Percentiles rank a stretch among this genome's conserved stretches.
Evolutionary conservation across 2,329 filamentous ascomycete species (phyloP).

Genomic region (Fusarium praegraminearum): DNA sequence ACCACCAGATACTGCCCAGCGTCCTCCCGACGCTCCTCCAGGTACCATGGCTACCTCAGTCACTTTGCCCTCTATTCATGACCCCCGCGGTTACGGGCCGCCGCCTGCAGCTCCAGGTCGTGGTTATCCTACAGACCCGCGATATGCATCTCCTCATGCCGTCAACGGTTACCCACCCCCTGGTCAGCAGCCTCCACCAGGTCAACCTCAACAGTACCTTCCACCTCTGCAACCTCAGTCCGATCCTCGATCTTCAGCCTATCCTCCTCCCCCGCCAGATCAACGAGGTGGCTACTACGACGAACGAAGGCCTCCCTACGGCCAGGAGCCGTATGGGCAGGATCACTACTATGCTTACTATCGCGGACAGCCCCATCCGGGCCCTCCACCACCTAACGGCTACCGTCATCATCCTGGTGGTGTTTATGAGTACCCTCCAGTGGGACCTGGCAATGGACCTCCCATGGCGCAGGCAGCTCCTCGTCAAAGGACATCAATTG

Average conservation of each 20-base stretch:
- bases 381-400: slow-evolving; percentile 49
- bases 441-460: slow-evolving; percentile 51
- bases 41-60: slow-evolving; percentile 59
- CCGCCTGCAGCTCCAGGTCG: slow-evolving; percentile 50
- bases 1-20: slow-evolving; percentile 57
- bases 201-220: slow-evolving; percentile 51
- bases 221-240: slow-evolving; percentile 56
- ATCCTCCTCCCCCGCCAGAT: slow-evolving; percentile 56
- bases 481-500: slow-evolving; percentile 69
- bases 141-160: slow-evolving; percentile 59
- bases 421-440: slow-evolving; percentile 53
- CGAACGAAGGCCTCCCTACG: slow-evolving; percentile 52
- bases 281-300: slow-evolving; percentile 55
- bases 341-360: slow-evolving; percentile 54
- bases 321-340: slow-evolving; percentile 51
- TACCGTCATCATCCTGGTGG: slow-evolving; percentile 49
- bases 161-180: slow-evolving; percentile 61
- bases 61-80: slow-evolving; percentile 64
- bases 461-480: slow-evolving; percentile 65
- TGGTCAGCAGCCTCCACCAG: slow-evolving; percentile 44
- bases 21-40: slow-evolving; percentile 48
- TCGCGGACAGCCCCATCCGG: slow-evolving; percentile 45
- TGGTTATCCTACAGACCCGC: slow-evolving; percentile 52
- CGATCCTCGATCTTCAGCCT: slow-evolving; percentile 52
- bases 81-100: slow-evolving; percentile 55